Evolutionary conservation across 805 yeast genomes (phyloP).

Genomic region (Candida gorgasii): DNA sequence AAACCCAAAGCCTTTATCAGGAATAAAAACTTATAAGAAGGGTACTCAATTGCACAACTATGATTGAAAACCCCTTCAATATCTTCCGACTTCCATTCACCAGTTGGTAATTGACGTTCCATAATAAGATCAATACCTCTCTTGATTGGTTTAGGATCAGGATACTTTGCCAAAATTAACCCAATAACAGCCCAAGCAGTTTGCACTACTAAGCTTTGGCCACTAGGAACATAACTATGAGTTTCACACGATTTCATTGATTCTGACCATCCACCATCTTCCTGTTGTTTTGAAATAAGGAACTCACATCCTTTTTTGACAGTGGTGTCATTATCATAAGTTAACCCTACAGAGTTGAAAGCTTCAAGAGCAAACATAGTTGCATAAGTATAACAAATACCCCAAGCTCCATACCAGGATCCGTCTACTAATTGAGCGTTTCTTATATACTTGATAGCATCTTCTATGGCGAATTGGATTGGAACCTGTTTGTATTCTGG

Average conservation of each 20-base stretch:
- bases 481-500: constrained; percentile 65
- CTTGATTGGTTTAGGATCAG: constrained; percentile 60
- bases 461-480: constrained; percentile 65
- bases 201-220: constrained; percentile 74
- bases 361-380: constrained; percentile 98
- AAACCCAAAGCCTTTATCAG: constrained; percentile 92
- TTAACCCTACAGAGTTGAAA: constrained; percentile 63
- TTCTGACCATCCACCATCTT: constrained; percentile 98
- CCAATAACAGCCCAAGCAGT: constrained; percentile 93
- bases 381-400: constrained; percentile 93
- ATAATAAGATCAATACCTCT: constrained; percentile 65
- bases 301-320: constrained; percentile 86
- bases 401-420: constrained; percentile 99
- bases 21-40: constrained; percentile 85
- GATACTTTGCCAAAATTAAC: constrained; percentile 76
- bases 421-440: constrained; percentile 76
- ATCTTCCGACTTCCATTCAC: constrained; percentile 84
- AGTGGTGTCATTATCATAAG: constrained; percentile 58
- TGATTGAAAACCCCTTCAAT: constrained; percentile 97
- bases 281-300: constrained; percentile 67
- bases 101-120: constrained; percentile 65
- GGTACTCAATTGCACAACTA: constrained; percentile 88
- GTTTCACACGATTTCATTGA: constrained; percentile 88
- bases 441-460: constrained; percentile 73
- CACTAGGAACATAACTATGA: constrained; percentile 65